Percentiles rank a stretch among this genome's conserved stretches.
Evolutionary conservation across 176 grass and related monocot genomes (phyloP).

Genomic region (Sorghum bicolor): Sorghum_bicolor_NCBIv3 NC_012873.2:6770501-6771000

Average conservation of each 20-base stretch:
- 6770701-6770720: background rate
- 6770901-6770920: background rate
- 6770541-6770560: background rate
- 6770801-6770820: background rate
- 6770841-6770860: background rate
- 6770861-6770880: background rate
- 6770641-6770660: background rate
- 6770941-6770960: background rate
- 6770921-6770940: background rate
- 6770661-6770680: background rate
- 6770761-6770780: background rate
- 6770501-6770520: background rate
- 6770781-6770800: background rate
- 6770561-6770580: background rate
- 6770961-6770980: background rate
- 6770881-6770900: background rate
- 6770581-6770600: background rate
- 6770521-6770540: background rate
- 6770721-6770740: background rate
- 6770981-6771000: slow-evolving; percentile 3
- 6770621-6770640: background rate
- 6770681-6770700: background rate
- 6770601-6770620: background rate
- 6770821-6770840: background rate
- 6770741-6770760: background rate